phyloP scores from a whole-genome alignment of 2,329 filamentous ascomycete species.

The Taxawa tesnikishii region DNA sequence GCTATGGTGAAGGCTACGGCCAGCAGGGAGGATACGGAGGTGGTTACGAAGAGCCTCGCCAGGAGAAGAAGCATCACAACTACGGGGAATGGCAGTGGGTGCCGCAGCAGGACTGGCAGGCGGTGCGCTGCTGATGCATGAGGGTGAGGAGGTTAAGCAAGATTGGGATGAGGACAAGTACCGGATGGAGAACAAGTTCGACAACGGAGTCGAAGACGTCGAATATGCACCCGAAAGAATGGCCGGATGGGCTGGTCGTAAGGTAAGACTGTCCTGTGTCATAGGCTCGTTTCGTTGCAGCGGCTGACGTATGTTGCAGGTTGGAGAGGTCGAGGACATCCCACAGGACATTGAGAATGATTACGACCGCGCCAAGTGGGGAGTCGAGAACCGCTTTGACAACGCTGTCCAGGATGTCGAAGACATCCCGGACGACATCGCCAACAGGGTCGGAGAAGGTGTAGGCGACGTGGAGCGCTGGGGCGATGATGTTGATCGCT shows the following conservation, averaged over 20 bases:
- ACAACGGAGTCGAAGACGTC: constrained; percentile 17
- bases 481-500: constrained; percentile 24
- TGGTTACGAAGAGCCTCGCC: constrained; percentile 4
- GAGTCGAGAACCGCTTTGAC: constrained; percentile 18
- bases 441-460: constrained; percentile 25
- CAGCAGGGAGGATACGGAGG: constrained; percentile 2
- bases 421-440: constrained; percentile 23
- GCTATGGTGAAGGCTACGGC: constrained; percentile 1
- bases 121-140: constrained; percentile 33
- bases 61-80: constrained; percentile 18
- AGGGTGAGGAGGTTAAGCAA: constrained; percentile 27
- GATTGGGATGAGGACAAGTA: constrained; percentile 17
- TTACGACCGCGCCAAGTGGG: constrained; percentile 14
- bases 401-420: constrained; percentile 21
- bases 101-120: constrained; percentile 29
- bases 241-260: constrained; percentile 30
- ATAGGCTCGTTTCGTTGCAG: not conserved
- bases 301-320: constrained; percentile 10
- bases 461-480: constrained; percentile 32
- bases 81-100: constrained; percentile 21
- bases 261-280: constrained; percentile 11
- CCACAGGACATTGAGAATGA: constrained; percentile 22
- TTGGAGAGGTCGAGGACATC: constrained; percentile 29
- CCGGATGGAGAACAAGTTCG: constrained; percentile 12
- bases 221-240: constrained; percentile 31